Base-by-base conservation (phyloP, 176 grass and related monocot genomes). In the Lolium perenne region DNA sequence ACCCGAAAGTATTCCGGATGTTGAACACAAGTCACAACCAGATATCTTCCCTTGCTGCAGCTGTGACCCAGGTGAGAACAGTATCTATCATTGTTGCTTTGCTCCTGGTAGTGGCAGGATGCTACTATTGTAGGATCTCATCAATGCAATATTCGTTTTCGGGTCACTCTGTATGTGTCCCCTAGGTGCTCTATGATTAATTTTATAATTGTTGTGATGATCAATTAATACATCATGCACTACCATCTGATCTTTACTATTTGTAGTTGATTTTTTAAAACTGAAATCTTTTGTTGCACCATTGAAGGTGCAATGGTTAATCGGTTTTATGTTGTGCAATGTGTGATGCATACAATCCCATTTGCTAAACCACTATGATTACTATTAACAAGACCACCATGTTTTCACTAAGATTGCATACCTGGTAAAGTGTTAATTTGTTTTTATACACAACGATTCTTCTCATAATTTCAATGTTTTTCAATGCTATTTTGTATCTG, bases 21-120 rank as follows among this genome's bases (percentile, higher is more conserved):
- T 70, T 97, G 58, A 97, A 97, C 84, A 87, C 94, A 80, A 94
- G 92, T 38, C 91, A 97, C 84, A 97, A 97, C 54, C 94, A 76
- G 20, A 79, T 97, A 38, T 94, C 88, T 84, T 89, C 41, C 14
- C 75, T 93, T 57, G 92, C 95, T 61, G 58, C 87, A 82, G 92
- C 92, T 72, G 43, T 46, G 43, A 1, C 43, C 3, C 8, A 7
- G 43, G 43, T 46, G 43, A 46, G 43, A 46, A 7, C 6, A 46
- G 43, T 46, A 7, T 46, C 43, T 46, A 2, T 46, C 43, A 46
- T 7, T 46, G 43, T 6, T 46, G 43, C 43, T 46, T 46, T 46
- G 43, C 43, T 46, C 43, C 43, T 46, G 43, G 43, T 46, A 46
- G 43, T 8, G 43, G 43, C 43, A 46, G 43, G 43, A 46, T 46